A percentile compares a stretch with the other conserved stretches of the same genome.
Conservation (phyloP, 805 yeast genomes). For the Teunomyces pallodes region DNA sequence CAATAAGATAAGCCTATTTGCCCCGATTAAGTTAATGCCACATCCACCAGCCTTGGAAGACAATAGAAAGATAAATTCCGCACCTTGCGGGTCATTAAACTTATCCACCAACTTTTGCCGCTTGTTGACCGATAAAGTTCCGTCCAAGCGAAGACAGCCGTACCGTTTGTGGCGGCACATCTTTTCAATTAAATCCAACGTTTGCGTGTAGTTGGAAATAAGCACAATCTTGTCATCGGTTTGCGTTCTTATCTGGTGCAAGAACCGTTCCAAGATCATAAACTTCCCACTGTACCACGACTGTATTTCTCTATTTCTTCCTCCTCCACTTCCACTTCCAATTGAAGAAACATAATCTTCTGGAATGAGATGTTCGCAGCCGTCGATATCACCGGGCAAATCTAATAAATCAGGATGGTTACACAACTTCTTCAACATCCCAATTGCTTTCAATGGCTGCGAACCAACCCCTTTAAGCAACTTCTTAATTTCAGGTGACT, state of each 20-base stretch:
- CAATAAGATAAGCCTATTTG: conserved; percentile 80
- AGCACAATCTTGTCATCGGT: conserved; percentile 94
- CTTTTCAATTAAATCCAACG: conserved; percentile 84
- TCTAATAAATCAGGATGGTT: conserved; percentile 88
- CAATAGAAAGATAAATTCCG: conserved; percentile 82
- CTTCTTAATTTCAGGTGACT: conserved; percentile 73
- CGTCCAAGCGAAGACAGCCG: conserved; percentile 83
- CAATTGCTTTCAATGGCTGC: conserved; percentile 89
- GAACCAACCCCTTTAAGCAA: conserved; percentile 66
- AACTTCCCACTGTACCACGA: conserved; percentile 87
- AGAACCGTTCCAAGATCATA: conserved; percentile 77
- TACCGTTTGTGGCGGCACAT: conserved; percentile 75
- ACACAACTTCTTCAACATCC: conserved; percentile 82
- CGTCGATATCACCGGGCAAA: conserved; percentile 75
- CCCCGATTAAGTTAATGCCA: conserved; percentile 96
- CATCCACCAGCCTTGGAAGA: conserved; percentile 99
- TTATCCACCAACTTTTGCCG: conserved; percentile 89
- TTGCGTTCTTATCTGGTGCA: conserved; percentile 69
- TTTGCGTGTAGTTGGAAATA: conserved; percentile 92
- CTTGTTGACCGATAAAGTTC: conserved; percentile 87
- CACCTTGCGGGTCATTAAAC: conserved; percentile 86
- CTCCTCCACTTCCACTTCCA: conserved; percentile 6
- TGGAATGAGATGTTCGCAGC: conserved; percentile 64
- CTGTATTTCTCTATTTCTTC: conserved; percentile 59
- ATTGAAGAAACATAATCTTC: conserved; percentile 61